Base-by-base conservation (phyloP, 768 basidiomycete species). In the Boletus fagicola region DNA sequence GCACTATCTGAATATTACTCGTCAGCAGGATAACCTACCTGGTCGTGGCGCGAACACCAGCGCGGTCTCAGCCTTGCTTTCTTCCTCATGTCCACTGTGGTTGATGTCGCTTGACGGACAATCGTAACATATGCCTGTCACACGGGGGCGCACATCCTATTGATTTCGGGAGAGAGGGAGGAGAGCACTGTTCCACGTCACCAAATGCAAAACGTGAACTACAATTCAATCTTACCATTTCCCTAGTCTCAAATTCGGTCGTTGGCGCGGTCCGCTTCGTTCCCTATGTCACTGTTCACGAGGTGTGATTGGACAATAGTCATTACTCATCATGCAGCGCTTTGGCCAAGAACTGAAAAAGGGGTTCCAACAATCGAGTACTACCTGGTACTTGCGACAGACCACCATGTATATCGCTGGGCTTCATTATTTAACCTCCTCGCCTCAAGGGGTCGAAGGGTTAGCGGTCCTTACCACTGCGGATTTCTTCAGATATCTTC, bases 321-420 rank as follows among this genome's bases (percentile, higher is more conserved):
- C 35, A 66, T 64, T 49, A 65, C 49, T 57, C 65, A 65, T 68
- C 62, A 52, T 35, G 54, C 49, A 44, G 36, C 11, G 59, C 63
- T 54, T 54, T 56, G 28, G 53, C 46, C 56, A 54, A 39, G 53
- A 57, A 45, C 44, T 51, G 43, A 51, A 57, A 66, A 52, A 57
- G 66, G 66, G 65, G 61, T 8, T 48, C 12, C 43, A 42, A 36
- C 36, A 28, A 30, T 38, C 36, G 28, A 35, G 30, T 42, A 6
- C 20, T 53, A 42, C 18, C 30, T n/a, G 40, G 33, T 44, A n/a
- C 53, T 63, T 52, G 65, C 54, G 28, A 51, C 62, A 56, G 42
- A 57, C 67, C 49, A 53, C 26, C 62, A 68, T 68, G 70, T 70
- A 70, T 13, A 59, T 70, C 46, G 71, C 71, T 4, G 71, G 69